Percentiles rank a stretch among this genome's conserved stretches.
Conservation (phyloP, 2,329 filamentous ascomycete species). For the Cryphonectria japonica region DNA sequence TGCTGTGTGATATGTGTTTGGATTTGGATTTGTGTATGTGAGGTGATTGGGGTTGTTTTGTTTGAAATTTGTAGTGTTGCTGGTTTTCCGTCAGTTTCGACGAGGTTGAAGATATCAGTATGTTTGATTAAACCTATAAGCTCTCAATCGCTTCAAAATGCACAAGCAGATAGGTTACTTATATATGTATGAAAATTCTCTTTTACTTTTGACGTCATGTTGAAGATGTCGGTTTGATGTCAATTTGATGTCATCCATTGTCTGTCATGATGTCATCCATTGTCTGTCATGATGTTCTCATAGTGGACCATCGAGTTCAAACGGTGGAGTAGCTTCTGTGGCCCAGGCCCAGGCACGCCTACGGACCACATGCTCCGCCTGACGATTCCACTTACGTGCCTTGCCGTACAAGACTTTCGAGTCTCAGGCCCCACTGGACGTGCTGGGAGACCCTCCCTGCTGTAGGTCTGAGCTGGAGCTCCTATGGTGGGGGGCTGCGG, state of each 20-base stretch:
- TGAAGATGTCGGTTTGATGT: neutral
- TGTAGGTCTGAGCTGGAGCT: neutral
- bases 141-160: too few species aligned
- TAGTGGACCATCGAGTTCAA: neutral
- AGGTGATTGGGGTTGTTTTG: constrained; percentile 5
- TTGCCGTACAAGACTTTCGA: too few species aligned
- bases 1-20: neutral
- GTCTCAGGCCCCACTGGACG: neutral
- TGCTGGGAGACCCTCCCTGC: neutral
- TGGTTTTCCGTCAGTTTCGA: neutral
- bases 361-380: too few species aligned
- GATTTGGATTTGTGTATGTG: constrained; percentile 3
- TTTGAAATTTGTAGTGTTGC: neutral
- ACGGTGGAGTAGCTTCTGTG: neutral
- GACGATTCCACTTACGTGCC: too few species aligned
- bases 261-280: neutral
- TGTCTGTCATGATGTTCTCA: neutral
- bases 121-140: too few species aligned
- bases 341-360: too few species aligned
- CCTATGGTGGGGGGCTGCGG: neutral
- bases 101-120: neutral
- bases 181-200: too few species aligned
- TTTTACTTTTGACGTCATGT: neutral
- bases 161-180: too few species aligned
- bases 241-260: neutral